Base-by-base conservation (phyloP, 1,284 basidiomycete species). In the Wallemia ichthyophaga region DNA sequence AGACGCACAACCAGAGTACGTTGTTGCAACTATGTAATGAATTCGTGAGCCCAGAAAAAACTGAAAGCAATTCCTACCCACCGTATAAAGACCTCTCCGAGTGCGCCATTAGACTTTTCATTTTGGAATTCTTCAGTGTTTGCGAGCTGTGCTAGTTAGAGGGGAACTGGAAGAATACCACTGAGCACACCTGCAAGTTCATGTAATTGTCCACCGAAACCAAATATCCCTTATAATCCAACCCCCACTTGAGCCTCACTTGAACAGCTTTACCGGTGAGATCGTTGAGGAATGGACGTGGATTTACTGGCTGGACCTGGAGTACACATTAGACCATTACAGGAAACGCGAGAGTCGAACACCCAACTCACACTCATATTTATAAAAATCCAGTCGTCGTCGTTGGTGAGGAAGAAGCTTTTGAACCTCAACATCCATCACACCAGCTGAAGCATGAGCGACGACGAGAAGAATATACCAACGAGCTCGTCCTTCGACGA, bases 151-250 rank as follows among this genome's bases (percentile, higher is more conserved):
- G 55, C 27, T 7, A 31, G 28, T 31, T 7, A 31, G 28, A 31
- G 7, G 28, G 7, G 28, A 7, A 31, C n/a, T 7, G 17, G 28
- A 31, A 7, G 28, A 37, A 62, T 57, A 32, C 37, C 55, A 19
- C 3, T 57, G 1, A 5, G 72, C 76, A 63, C 65, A 88, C 91
- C 76, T 98, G 94, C 59, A 99, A 77, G 72, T 99, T 99, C 91
- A 98, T 96, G 74, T 95, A 99, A 27, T 86, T 86, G 71, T 99
- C 94, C 2, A 92, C 95, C 69, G 86, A 92, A 64, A 98, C 92
- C 62, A 99, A 77, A 74, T 92, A 98, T 57, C 94, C 92, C 74
- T 91, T 95, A 77, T 98, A 98, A 71, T 96, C 91, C 63, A 96
- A 77, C 62, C 94, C 94, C 94, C 94, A 99, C 75, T 99, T 99